Evolutionary conservation across 1,284 basidiomycete species (phyloP).

Genomic region (Mrakiaceae sp.): DNA sequence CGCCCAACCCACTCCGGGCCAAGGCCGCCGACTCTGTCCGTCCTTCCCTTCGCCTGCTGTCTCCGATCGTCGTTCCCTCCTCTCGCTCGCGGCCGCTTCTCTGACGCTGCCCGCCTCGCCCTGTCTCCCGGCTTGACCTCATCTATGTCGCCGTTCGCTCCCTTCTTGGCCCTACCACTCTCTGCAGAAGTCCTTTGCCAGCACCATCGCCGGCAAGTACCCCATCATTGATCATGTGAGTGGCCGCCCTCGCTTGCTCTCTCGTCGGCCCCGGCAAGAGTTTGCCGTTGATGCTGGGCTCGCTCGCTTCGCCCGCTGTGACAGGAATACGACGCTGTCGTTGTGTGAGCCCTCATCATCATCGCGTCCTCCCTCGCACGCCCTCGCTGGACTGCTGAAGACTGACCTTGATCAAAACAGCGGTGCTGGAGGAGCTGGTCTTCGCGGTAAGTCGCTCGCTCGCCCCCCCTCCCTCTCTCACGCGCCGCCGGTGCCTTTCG

Average conservation of each 20-base stretch:
- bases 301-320: neutral
- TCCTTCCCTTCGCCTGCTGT: slow-evolving; percentile 13
- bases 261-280: neutral
- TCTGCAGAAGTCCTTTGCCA: too few species aligned
- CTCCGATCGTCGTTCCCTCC: too few species aligned
- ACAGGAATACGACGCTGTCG: slow-evolving; percentile 80
- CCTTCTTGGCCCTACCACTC: neutral
- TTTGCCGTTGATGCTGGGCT: neutral
- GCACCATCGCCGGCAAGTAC: slow-evolving; percentile 54
- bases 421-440: slow-evolving; percentile 94
- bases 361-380: slow-evolving; percentile 1
- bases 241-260: slow-evolving; percentile 3
- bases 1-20: slow-evolving; percentile 15
- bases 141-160: neutral
- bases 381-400: neutral
- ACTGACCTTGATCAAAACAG: slow-evolving; percentile 37
- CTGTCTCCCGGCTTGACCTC: too few species aligned
- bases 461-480: neutral
- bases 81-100: too few species aligned
- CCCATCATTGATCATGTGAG: slow-evolving; percentile 84
- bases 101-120: too few species aligned
- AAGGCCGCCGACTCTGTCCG: slow-evolving; percentile 21
- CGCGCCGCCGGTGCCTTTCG: neutral
- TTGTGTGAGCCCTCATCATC: slow-evolving; percentile 58
- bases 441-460: slow-evolving; percentile 42